Base-by-base conservation (phyloP, 2,329 filamentous ascomycete species). In the Paracorniculantispora psalliotae region DNA sequence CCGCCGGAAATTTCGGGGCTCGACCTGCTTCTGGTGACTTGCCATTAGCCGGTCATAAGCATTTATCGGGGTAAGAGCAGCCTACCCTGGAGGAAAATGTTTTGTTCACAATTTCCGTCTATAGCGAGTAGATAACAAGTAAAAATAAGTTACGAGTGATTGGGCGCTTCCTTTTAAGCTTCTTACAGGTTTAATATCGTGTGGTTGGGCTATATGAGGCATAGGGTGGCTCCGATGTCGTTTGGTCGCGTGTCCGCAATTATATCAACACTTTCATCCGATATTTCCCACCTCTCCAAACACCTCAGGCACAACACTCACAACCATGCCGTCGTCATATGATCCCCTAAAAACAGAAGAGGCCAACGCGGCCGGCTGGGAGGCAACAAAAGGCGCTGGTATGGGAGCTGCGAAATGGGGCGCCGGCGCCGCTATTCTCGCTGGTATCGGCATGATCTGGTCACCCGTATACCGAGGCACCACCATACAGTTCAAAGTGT, bases 401-500 rank as follows among this genome's bases (percentile, higher is more conserved):
- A 74, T 80, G 48, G 90, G 90, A 19, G 87, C 87, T 39, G 72
- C 83, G 19, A 91, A 87, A 78, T 92, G 88, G 87, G 90, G 89
- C 58, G 74, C 81, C n/a, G 84, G 80, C 59, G 81, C 83, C 17
- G 86, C 81, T 1, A 69, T 87, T 25, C 75, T 90, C 8, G 86
- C 82, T 21, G 86, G 77, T 23, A 67, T 84, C 6, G 89, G 84
- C 19, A 87, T 85, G 63, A 74, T 77, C 23, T 79, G 85, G 66
- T 90, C 86, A 55, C 90, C 90, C 0, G 67, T 92, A 21, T 93
- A 92, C 69, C 81, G 88, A 23, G 82, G 86, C 1, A 74, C 89
- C 62, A 91, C 88, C 1, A 76, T 90, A 52, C 88, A 91, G 69
- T 91, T 91, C 73, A 91, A 91, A 76, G 85, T 89, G 88, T 90